These are phyloP conservation scores for Beauveria varroae DNA, from an alignment of 2,329 filamentous ascomycete species.

Conservation along the genomic window DNA sequence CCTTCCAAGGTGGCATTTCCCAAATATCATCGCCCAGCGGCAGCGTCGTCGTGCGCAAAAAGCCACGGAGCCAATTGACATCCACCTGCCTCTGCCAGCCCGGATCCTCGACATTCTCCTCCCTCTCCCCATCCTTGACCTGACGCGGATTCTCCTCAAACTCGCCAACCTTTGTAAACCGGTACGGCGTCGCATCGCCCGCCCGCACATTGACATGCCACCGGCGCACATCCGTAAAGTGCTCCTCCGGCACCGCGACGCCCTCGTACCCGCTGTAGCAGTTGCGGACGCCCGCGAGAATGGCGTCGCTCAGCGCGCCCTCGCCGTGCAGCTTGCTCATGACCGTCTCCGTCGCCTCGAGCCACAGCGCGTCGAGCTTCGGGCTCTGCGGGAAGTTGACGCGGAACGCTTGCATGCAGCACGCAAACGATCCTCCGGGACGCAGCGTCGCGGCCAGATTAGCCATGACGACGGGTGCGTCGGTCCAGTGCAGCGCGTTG, in stretches of 20 bases:
- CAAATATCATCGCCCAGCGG: neutral
- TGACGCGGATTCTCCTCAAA: neutral
- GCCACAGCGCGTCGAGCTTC: conserved; percentile 1
- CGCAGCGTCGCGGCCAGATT: conserved; percentile 4
- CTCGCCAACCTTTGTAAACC: neutral
- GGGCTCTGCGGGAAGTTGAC: conserved; percentile 4
- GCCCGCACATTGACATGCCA: neutral
- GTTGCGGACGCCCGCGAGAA: neutral
- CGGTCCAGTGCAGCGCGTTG: conserved; percentile 11
- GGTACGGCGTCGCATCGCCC: conserved; percentile 2
- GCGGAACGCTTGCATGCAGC: conserved; percentile 9
- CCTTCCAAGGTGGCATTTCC: neutral
- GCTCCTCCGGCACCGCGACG: conserved; percentile 5
- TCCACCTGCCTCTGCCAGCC: conserved; percentile 5
- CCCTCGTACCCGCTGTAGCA: conserved; percentile 6
- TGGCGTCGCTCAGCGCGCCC: conserved; percentile 2
- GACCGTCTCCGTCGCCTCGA: neutral
- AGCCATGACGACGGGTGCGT: neutral
- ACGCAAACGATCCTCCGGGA: conserved; percentile 4
- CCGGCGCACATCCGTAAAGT: neutral
- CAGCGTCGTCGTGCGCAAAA: conserved; percentile 8
- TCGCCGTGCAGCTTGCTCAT: neutral
- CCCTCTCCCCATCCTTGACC: neutral
- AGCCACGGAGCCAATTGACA: neutral
- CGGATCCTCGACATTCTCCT: neutral